Percentiles rank a stretch among this genome's conserved stretches.
Evolutionary conservation across 179 eudicot genomes (phyloP).

Genomic region (Carnegiea gigantea): DNA sequence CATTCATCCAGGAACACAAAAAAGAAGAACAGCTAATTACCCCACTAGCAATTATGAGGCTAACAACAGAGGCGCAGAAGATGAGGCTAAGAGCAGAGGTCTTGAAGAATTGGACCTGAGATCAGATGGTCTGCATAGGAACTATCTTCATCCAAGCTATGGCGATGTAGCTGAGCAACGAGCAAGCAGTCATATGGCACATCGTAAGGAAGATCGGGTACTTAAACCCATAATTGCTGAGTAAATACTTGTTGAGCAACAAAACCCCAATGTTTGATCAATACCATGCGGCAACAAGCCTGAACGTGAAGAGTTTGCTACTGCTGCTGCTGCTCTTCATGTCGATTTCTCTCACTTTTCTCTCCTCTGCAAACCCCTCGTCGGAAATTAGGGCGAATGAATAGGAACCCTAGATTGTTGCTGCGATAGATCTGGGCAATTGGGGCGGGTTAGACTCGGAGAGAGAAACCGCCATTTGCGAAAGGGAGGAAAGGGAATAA

Average conservation of each 20-base stretch:
- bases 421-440: constrained; percentile 8
- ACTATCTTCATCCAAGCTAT: constrained; percentile 19
- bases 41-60: constrained; percentile 90
- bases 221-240: constrained; percentile 70
- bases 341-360: background rate
- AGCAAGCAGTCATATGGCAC: constrained; percentile 88
- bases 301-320: no score
- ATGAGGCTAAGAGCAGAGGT: constrained; percentile 30
- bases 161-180: constrained; percentile 71
- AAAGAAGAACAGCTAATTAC: constrained; percentile 31
- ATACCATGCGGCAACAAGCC: no score
- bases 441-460: background rate
- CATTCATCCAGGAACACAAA: background rate
- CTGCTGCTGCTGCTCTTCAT: constrained; percentile 33
- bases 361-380: background rate
- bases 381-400: constrained; percentile 9
- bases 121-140: constrained; percentile 68
- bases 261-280: no score
- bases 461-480: constrained; percentile 10
- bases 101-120: constrained; percentile 65
- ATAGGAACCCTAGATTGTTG: background rate
- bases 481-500: background rate
- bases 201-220: constrained; percentile 81
- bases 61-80: constrained; percentile 64
- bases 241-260: constrained; percentile 53